Percentiles rank a stretch among this genome's conserved stretches.
Conservation (phyloP, 2,329 filamentous ascomycete genomes). For the Scytalidium lignicola region DNA sequence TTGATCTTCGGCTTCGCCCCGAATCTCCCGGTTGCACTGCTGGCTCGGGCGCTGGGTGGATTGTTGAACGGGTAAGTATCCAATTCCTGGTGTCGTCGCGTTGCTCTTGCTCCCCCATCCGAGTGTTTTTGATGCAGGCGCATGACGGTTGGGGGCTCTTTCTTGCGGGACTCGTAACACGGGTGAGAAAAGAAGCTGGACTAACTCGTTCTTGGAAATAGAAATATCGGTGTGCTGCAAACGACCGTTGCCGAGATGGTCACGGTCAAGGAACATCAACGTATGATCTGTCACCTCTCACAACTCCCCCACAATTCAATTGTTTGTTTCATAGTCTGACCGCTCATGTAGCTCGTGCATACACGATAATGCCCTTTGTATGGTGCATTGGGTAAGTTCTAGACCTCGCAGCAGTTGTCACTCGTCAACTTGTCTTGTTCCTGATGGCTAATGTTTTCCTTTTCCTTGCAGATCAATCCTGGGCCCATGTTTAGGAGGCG, state of each 20-base stretch:
- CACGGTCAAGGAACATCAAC: slow-evolving; percentile 88
- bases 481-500: slow-evolving; percentile 85
- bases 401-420: background rate
- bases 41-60: slow-evolving; percentile 84
- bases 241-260: slow-evolving; percentile 94
- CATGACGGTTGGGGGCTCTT: slow-evolving; percentile 14
- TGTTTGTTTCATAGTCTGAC: slow-evolving; percentile 28
- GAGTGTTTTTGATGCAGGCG: background rate
- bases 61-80: slow-evolving; percentile 77
- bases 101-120: background rate
- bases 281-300: slow-evolving; percentile 35
- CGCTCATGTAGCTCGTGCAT: slow-evolving; percentile 65
- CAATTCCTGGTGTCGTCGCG: background rate
- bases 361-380: slow-evolving; percentile 95
- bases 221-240: slow-evolving; percentile 91
- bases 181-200: slow-evolving; percentile 2
- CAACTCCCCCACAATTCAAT: slow-evolving; percentile 3
- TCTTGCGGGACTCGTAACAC: no score
- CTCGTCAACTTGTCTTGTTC: slow-evolving; percentile 7
- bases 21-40: slow-evolving; percentile 73
- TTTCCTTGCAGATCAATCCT: slow-evolving; percentile 66
- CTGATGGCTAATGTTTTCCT: slow-evolving; percentile 23
- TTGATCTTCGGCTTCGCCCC: slow-evolving; percentile 86
- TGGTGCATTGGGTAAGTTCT: slow-evolving; percentile 81
- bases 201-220: slow-evolving; percentile 30